Conservation (phyloP, 495 filamentous ascomycete species). For the Aspergillus wentii region DNA sequence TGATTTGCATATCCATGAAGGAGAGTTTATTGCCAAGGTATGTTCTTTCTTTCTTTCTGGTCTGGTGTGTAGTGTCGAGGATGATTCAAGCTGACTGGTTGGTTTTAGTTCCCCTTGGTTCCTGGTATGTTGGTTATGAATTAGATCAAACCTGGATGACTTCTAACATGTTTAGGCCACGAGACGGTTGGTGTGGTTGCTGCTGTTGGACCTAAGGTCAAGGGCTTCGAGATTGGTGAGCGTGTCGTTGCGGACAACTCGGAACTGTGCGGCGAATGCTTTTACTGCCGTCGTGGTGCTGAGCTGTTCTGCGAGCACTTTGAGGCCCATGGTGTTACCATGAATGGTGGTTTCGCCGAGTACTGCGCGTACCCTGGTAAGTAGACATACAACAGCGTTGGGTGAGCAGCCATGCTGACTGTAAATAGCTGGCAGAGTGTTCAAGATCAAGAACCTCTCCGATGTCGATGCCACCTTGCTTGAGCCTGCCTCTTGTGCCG, state of each 20-base stretch:
- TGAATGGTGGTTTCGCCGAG: conserved; percentile 68
- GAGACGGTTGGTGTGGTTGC: conserved; percentile 50
- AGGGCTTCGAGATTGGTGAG: conserved; percentile 60
- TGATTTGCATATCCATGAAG: conserved; percentile 62
- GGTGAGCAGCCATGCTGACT: conserved; percentile 12
- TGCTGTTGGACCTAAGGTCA: conserved; percentile 52
- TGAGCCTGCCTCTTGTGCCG: conserved; percentile 67
- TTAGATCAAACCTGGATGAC: too few species aligned
- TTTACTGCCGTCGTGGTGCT: conserved; percentile 68
- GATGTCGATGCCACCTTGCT: conserved; percentile 69
- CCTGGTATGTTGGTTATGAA: conserved; percentile 39
- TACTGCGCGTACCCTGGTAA: conserved; percentile 49
- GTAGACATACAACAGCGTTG: too few species aligned
- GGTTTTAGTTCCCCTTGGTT: conserved; percentile 51
- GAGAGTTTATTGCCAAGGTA: conserved; percentile 58
- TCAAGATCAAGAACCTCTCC: conserved; percentile 64
- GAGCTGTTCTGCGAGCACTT: conserved; percentile 68
- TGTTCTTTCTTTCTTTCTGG: too few species aligned
- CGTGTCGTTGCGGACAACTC: conserved; percentile 53
- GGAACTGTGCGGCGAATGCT: conserved; percentile 67
- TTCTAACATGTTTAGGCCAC: too few species aligned
- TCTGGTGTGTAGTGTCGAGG: too few species aligned
- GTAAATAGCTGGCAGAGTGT: conserved; percentile 56
- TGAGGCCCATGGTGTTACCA: conserved; percentile 57
- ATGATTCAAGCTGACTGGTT: too few species aligned